phyloP scores from a whole-genome alignment of 1,284 basidiomycete genomes.

The Pseudozyma pruni region DNA sequence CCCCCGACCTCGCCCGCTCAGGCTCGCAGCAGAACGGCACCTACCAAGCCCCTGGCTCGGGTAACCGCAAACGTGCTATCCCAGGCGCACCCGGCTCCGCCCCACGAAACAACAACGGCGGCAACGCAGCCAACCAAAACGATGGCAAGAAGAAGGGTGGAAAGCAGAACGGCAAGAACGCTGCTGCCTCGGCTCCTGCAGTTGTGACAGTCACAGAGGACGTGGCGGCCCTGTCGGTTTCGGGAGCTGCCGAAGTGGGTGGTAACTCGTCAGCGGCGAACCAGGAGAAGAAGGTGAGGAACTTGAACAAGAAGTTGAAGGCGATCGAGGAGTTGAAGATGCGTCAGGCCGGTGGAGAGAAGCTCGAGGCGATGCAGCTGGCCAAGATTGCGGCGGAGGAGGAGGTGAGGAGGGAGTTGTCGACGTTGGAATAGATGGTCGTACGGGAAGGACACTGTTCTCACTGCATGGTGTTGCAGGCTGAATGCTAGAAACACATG shows the following conservation, averaged over 20 bases:
- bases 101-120: constrained; percentile 20
- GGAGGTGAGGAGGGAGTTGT: constrained; percentile 83
- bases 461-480: neutral
- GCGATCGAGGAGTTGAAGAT: constrained; percentile 95
- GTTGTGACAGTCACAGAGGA: constrained; percentile 8
- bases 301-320: constrained; percentile 91
- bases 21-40: constrained; percentile 38
- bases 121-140: constrained; percentile 12
- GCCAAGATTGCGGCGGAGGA: constrained; percentile 92
- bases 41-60: constrained; percentile 49
- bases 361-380: constrained; percentile 89
- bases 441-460: neutral
- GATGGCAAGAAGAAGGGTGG: constrained; percentile 42
- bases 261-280: constrained; percentile 47
- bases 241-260: constrained; percentile 53
- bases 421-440: constrained; percentile 68
- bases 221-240: constrained; percentile 15
- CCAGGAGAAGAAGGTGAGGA: constrained; percentile 73
- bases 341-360: constrained; percentile 84
- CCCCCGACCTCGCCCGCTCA: constrained; percentile 32
- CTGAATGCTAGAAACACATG: neutral
- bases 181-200: constrained; percentile 12
- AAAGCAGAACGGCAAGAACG: constrained; percentile 46
- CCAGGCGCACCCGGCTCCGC: constrained; percentile 54
- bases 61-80: constrained; percentile 42